Evolutionary conservation across 2,329 filamentous ascomycete species (phyloP).

Genomic region (Colletotrichum sp.): DNA sequence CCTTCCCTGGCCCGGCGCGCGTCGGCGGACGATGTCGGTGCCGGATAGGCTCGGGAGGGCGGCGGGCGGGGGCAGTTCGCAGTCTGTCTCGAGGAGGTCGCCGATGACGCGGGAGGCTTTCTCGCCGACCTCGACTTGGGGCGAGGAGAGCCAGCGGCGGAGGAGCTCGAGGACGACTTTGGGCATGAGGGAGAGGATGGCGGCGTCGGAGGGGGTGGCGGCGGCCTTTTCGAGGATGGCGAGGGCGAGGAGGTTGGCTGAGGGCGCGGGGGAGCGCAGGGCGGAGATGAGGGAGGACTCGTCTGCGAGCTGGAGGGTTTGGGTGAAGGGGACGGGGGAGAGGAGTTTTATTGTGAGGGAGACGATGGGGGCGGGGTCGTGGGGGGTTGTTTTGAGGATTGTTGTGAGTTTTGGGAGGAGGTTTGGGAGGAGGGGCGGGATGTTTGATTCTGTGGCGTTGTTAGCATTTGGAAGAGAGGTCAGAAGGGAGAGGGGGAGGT

Average conservation of each 20-base stretch:
- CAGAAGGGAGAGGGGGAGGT: not conserved
- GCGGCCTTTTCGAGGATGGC: conserved; percentile 62
- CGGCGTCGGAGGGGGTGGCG: conserved; percentile 50
- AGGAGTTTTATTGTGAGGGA: conserved; percentile 62
- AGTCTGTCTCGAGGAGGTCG: conserved; percentile 62
- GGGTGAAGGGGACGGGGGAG: conserved; percentile 55
- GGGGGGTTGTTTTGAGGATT: conserved; percentile 55
- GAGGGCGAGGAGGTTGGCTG: conserved; percentile 63
- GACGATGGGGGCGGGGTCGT: conserved; percentile 57
- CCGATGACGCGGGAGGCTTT: conserved; percentile 55
- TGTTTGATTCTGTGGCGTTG: conserved; percentile 50
- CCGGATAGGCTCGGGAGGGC: conserved; percentile 24
- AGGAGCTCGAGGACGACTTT: conserved; percentile 54
- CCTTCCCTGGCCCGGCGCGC: conserved; percentile 50
- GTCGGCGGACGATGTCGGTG: conserved; percentile 41
- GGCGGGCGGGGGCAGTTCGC: conserved; percentile 34
- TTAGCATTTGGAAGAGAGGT: not conserved
- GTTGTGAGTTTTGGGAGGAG: conserved; percentile 59
- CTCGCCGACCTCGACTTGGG: conserved; percentile 61
- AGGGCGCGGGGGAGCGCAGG: conserved; percentile 57
- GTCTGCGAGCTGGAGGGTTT: conserved; percentile 56
- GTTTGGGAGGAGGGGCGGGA: conserved; percentile 53
- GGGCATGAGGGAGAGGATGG: conserved; percentile 55
- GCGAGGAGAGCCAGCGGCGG: conserved; percentile 56
- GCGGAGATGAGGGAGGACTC: conserved; percentile 56